These are phyloP conservation scores for Diaporthe sp. DNA, from an alignment of 2,329 filamentous ascomycete species.

Conservation along the genomic window DNA sequence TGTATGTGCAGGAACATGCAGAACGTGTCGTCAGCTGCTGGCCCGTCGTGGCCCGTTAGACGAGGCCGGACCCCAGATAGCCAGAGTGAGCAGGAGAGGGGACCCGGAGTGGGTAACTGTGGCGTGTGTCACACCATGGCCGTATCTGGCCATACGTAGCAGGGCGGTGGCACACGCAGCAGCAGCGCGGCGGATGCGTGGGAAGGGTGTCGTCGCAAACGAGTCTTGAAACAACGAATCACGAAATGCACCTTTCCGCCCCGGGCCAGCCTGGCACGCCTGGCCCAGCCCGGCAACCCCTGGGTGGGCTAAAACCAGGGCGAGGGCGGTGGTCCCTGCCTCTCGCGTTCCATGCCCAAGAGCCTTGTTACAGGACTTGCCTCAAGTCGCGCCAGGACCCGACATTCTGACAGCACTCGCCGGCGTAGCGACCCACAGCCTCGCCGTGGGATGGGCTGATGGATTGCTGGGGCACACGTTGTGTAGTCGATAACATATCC, in stretches of 20 bases:
- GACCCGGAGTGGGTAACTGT: neutral
- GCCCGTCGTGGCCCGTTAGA: neutral
- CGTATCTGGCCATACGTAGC: neutral
- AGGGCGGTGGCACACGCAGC: neutral
- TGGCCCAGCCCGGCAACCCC: constrained; percentile 21
- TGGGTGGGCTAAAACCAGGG: constrained; percentile 34
- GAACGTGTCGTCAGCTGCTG: neutral
- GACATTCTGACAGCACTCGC: constrained; percentile 28
- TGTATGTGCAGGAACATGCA: neutral
- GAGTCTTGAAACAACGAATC: constrained; percentile 40
- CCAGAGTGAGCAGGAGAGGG: neutral
- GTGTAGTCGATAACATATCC: neutral
- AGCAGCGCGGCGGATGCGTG: constrained; percentile 4
- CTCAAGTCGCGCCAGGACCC: constrained; percentile 54
- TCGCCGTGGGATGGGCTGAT: neutral
- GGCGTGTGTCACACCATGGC: constrained; percentile 26
- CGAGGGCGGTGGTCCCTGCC: constrained; percentile 17
- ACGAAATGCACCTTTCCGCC: constrained; percentile 28
- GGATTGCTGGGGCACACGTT: neutral
- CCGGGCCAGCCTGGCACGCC: constrained; percentile 19
- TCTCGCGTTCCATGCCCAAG: constrained; percentile 29
- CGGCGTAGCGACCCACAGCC: constrained; percentile 20
- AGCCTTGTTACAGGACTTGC: constrained; percentile 55
- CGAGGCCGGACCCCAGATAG: neutral
- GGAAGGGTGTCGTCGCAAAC: constrained; percentile 14